phyloP scores from a whole-genome alignment of 83 land plant genomes.

The Larix sibirica region DNA sequence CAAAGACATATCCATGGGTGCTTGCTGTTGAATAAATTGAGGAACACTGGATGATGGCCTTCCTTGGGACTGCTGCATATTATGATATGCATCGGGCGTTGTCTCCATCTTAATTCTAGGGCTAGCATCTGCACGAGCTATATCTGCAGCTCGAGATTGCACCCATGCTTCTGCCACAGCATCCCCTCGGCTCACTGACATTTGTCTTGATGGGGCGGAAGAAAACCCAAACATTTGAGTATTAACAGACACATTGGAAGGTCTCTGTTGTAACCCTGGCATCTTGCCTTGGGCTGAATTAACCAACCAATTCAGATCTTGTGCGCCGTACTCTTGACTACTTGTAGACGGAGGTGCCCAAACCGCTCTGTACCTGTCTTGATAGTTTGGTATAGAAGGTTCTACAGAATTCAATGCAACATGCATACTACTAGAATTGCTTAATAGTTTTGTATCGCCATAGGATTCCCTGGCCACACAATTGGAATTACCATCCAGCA shows the following conservation, averaged over 20 bases:
- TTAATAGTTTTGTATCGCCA: not conserved
- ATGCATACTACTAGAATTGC: not conserved
- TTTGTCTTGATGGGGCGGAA: slow-evolving; percentile 9
- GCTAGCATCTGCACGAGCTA: not conserved
- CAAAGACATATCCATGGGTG: slow-evolving; percentile 9
- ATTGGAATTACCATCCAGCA: not conserved
- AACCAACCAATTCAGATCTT: slow-evolving; percentile 4
- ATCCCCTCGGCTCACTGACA: slow-evolving; percentile 9
- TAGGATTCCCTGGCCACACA: not conserved
- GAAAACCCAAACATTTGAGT: slow-evolving; percentile 11
- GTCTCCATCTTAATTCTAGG: not conserved
- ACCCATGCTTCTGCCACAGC: slow-evolving; percentile 6
- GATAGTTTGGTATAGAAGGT: not conserved
- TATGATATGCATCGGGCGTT: not conserved
- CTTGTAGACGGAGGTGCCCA: not conserved
- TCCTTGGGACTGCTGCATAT: not conserved
- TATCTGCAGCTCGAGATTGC: slow-evolving; percentile 6
- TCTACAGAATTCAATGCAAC: slow-evolving; percentile 8
- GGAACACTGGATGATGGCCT: slow-evolving; percentile 4
- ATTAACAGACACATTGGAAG: slow-evolving; percentile 10
- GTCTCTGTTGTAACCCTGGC: slow-evolving; percentile 7
- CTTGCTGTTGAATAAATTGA: slow-evolving; percentile 6
- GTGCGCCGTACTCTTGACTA: slow-evolving; percentile 2
- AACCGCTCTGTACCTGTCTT: not conserved
- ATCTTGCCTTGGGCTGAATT: slow-evolving; percentile 13